Conservation (phyloP, 768 basidiomycete genomes). For the Chalciporus pseudorubinellus region DNA sequence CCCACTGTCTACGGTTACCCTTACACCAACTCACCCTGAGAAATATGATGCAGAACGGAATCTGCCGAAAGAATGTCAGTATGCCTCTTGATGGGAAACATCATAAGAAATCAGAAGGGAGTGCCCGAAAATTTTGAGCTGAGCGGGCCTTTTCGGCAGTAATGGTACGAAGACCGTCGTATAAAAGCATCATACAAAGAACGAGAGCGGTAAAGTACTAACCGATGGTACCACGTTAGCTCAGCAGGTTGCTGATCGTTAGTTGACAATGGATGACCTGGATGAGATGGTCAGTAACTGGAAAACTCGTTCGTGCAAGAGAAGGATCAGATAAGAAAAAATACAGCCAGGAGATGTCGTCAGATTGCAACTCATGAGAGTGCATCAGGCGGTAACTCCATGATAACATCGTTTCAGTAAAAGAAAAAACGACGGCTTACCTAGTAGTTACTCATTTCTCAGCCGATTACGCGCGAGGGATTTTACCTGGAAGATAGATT, state of each 20-base stretch:
- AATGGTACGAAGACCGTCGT: conserved; percentile 85
- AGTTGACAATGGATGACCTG: neutral
- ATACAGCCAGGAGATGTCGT: conserved; percentile 81
- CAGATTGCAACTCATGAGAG: conserved; percentile 38
- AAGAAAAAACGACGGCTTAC: neutral
- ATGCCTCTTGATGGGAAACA: no score
- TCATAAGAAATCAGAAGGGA: conserved; percentile 53
- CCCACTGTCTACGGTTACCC: neutral
- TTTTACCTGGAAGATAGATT: neutral
- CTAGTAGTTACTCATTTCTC: neutral
- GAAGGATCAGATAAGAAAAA: conserved; percentile 51
- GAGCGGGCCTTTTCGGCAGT: conserved; percentile 86
- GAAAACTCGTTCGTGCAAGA: neutral
- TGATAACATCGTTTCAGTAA: conserved; percentile 24
- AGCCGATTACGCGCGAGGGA: neutral
- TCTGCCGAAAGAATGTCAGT: no score
- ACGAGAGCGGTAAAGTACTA: conserved; percentile 8
- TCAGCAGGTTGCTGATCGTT: neutral
- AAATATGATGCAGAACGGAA: neutral
- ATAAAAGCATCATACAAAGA: conserved; percentile 63
- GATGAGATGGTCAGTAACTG: neutral
- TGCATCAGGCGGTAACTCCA: conserved; percentile 82
- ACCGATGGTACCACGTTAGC: conserved; percentile 28
- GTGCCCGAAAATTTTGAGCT: conserved; percentile 77
- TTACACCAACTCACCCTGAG: neutral